phyloP scores from a whole-genome alignment of 805 yeast species.

The Wickerhamiella musiphila region DNA sequence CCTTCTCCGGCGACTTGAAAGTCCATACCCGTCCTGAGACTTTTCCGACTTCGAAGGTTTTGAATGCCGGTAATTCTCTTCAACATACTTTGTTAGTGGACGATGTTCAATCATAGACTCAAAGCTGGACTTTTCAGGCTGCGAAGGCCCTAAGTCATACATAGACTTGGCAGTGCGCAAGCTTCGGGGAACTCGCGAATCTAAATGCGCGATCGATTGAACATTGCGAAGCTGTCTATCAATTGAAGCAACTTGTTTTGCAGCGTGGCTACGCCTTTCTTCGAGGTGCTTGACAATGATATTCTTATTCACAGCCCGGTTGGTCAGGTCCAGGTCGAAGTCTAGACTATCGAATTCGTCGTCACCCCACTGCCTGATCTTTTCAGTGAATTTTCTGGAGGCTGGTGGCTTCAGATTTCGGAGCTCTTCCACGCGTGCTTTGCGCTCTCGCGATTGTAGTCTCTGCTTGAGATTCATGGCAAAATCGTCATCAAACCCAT shows the following conservation, averaged over 20 bases:
- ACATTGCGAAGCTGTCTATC: slow-evolving; percentile 7
- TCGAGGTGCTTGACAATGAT: slow-evolving; percentile 6
- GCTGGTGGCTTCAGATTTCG: background rate
- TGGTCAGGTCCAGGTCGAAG: slow-evolving; percentile 10
- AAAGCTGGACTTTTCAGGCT: background rate
- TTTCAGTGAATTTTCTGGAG: too few species aligned
- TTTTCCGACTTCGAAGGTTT: background rate
- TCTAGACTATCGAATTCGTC: slow-evolving; percentile 12
- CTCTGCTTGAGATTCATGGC: slow-evolving; percentile 6
- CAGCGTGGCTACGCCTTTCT: slow-evolving; percentile 1
- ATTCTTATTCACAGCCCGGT: slow-evolving; percentile 12
- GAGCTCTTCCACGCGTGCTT: slow-evolving; percentile 7
- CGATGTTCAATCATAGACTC: slow-evolving; percentile 5
- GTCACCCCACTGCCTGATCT: background rate
- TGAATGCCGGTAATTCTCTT: slow-evolving; percentile 5
- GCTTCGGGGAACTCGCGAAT: slow-evolving; percentile 1
- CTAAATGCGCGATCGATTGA: slow-evolving; percentile 13
- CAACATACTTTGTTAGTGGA: slow-evolving; percentile 15
- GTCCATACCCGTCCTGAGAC: background rate
- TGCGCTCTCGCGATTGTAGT: slow-evolving; percentile 7
- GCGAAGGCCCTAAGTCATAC: slow-evolving; percentile 5
- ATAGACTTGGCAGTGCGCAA: slow-evolving; percentile 12
- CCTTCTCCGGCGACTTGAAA: slow-evolving; percentile 2
- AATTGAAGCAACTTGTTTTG: background rate
- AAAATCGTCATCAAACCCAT: slow-evolving; percentile 11